phyloP scores from a whole-genome alignment of 2,329 filamentous ascomycete species.

The Intubia oerlemansii region DNA sequence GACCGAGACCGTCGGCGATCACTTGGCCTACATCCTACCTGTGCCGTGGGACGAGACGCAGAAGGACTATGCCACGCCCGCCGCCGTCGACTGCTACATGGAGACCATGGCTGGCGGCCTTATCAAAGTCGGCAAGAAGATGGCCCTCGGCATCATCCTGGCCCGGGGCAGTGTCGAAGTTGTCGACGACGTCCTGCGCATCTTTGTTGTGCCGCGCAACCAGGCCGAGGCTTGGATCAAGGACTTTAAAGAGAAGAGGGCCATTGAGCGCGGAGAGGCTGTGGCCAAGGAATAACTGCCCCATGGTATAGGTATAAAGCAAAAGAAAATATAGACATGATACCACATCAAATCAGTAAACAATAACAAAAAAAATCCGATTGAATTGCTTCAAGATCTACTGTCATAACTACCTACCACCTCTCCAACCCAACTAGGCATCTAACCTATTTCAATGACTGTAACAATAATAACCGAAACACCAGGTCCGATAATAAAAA shows the following conservation, averaged over 20 bases:
- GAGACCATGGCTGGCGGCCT: constrained; percentile 63
- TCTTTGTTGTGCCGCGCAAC: constrained; percentile 60
- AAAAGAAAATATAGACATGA: neutral
- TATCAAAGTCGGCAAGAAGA: constrained; percentile 76
- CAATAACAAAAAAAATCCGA: neutral
- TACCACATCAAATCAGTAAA: neutral
- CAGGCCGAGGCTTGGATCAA: constrained; percentile 57
- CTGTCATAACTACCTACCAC: too few relatives aligned
- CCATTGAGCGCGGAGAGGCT: too few relatives aligned
- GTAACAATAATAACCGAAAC: too few relatives aligned
- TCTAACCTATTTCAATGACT: too few relatives aligned
- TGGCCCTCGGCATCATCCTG: constrained; percentile 54
- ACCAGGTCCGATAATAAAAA: too few relatives aligned
- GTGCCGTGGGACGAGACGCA: constrained; percentile 55
- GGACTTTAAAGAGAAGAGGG: constrained; percentile 63
- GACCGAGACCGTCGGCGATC: constrained; percentile 50
- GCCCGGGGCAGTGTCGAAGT: constrained; percentile 57
- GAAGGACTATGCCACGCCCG: constrained; percentile 46
- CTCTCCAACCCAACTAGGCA: too few relatives aligned
- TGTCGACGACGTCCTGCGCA: constrained; percentile 62
- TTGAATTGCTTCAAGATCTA: too few relatives aligned
- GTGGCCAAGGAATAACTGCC: too few relatives aligned
- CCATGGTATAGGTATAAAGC: too few relatives aligned
- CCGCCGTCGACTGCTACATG: constrained; percentile 66
- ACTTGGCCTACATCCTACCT: constrained; percentile 71